Conservation (phyloP, 2,329 filamentous ascomycete species). For the Diaporthe ampelina region DNA sequence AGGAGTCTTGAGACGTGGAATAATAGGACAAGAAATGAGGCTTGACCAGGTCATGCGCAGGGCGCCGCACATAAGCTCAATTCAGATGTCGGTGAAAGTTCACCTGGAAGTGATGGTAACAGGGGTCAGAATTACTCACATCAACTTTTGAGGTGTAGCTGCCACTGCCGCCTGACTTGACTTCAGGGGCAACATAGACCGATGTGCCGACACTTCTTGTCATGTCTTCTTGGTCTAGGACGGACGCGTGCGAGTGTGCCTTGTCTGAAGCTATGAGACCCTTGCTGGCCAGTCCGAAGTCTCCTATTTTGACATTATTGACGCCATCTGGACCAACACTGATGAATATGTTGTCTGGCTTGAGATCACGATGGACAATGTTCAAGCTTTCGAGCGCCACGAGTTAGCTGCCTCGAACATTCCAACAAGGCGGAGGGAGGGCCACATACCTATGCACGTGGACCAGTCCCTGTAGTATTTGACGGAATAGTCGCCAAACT, state of each 20-base stretch:
- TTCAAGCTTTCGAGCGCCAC: conserved; percentile 67
- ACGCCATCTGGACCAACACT: conserved; percentile 75
- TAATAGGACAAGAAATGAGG: neutral
- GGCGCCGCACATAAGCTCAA: neutral
- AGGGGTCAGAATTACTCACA: conserved; percentile 60
- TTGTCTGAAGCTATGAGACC: conserved; percentile 80
- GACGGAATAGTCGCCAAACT: conserved; percentile 90
- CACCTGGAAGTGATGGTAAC: neutral
- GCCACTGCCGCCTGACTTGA: conserved; percentile 80
- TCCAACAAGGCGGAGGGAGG: too few species aligned
- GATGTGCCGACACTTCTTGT: conserved; percentile 82
- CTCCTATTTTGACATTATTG: conserved; percentile 94
- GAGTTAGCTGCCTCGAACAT: neutral
- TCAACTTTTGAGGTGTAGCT: conserved; percentile 95
- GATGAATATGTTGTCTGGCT: conserved; percentile 98
- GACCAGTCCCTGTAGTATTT: conserved; percentile 88
- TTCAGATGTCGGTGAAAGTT: neutral
- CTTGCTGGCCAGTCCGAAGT: conserved; percentile 94
- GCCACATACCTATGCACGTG: conserved; percentile 77
- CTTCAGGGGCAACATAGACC: conserved; percentile 93
- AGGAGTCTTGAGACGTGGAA: neutral
- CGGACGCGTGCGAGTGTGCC: conserved; percentile 53
- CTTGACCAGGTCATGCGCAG: neutral
- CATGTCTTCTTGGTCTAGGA: conserved; percentile 71
- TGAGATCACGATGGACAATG: conserved; percentile 95